These are phyloP conservation scores for Pulveroboletus sp. DNA, from an alignment of 768 basidiomycete species.

Conservation along the genomic window DNA sequence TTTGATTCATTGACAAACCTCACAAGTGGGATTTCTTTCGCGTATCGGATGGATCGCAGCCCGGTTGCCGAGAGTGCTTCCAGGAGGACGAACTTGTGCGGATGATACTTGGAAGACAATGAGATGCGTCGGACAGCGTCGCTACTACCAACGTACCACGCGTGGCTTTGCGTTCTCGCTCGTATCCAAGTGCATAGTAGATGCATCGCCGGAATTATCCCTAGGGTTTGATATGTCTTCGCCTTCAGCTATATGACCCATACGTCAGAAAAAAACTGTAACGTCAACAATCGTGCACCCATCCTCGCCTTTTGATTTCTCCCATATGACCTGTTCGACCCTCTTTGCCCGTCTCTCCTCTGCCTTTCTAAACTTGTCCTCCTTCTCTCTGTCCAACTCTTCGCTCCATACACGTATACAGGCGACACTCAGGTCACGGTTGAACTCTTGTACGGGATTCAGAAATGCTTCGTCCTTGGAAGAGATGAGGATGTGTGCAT, in stretches of 20 bases:
- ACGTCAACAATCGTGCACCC: too few relatives aligned
- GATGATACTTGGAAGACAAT: slow-evolving; percentile 40
- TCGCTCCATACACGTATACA: slow-evolving; percentile 90
- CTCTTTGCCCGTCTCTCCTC: slow-evolving; percentile 47
- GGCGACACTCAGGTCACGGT: slow-evolving; percentile 89
- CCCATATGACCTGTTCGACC: slow-evolving; percentile 34
- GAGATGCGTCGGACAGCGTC: not conserved
- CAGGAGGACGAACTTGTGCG: slow-evolving; percentile 71
- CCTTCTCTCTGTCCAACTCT: slow-evolving; percentile 57
- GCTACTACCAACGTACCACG: slow-evolving; percentile 18
- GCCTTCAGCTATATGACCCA: not conserved
- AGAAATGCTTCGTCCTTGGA: slow-evolving; percentile 80
- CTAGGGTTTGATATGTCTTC: not conserved
- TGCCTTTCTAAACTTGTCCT: slow-evolving; percentile 52
- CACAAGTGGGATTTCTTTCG: slow-evolving; percentile 90
- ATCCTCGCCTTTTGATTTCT: slow-evolving; percentile 43
- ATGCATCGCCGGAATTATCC: not conserved
- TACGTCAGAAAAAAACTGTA: slow-evolving; percentile 5
- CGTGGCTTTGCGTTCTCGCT: slow-evolving; percentile 13
- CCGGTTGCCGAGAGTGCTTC: slow-evolving; percentile 97
- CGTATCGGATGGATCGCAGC: slow-evolving; percentile 92
- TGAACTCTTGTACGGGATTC: slow-evolving; percentile 98
- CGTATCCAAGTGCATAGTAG: slow-evolving; percentile 1
- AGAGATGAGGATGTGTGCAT: slow-evolving; percentile 71
- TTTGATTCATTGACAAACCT: slow-evolving; percentile 49